Base-by-base conservation (phyloP, 2,329 filamentous ascomycete species). In the Colletotrichum costaricense region DNA sequence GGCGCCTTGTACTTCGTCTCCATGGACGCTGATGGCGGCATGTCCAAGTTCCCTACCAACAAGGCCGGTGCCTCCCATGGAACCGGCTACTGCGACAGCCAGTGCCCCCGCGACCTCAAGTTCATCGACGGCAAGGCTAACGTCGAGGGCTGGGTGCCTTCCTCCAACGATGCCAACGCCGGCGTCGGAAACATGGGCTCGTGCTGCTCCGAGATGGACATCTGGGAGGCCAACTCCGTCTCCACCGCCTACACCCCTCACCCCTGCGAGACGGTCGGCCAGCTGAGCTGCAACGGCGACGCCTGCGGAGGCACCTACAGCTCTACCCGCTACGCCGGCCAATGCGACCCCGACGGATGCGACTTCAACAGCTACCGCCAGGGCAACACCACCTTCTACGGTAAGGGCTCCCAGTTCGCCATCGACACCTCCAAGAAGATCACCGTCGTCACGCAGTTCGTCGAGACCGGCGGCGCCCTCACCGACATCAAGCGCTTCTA, bases 341-440 rank as follows among this genome's bases (percentile, higher is more conserved):
- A 88, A 67, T 93, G 92, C 81, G 92, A 93, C 80, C 89, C 90
- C 74, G 91, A 93, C 78, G 92, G 92, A 57, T 93, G 92, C 77
- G 92, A 93, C 81, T 93, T 91, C 88, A 93, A 93, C 87, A 80
- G 87, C 64, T 93, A 89, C 88, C 91, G 91, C 79, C 86, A 90
- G 86, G 92, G 92, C 75, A 87, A 91, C 82, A 84, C 84, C 67
- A 83, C 83, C 81, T 93, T 92, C 86, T 93, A 90, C 83, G 92
- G 91, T 65, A 78, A 76, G 30, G 83, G 83, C 67, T 82, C 86
- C 0, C 86, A 86, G 75, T 85, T 85, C 79, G 89, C 83, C 63
- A 84, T 93, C 76, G 88, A 93, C 79, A 91, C 90, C 67, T 87
- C 81, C 76, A 84, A 86, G 78, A 88, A 88, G 77, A 82, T 93